Conservation (phyloP, 768 basidiomycete species). For the Coprinopsis strossmayeri region DNA sequence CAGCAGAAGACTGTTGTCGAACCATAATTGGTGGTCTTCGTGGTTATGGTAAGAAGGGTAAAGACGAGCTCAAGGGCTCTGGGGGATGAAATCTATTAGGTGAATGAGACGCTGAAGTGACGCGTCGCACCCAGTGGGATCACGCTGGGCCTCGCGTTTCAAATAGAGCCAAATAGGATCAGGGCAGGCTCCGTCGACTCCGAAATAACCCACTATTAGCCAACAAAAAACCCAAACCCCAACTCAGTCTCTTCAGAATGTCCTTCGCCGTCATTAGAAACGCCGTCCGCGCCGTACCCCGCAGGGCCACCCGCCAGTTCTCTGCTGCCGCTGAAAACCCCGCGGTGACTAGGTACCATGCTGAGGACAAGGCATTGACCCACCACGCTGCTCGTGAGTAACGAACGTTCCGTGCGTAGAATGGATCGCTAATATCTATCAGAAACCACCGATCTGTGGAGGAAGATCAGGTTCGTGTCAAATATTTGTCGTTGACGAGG, state of each 20-base stretch:
- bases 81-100: conserved; percentile 10
- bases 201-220: conserved; percentile 26
- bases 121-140: conserved; percentile 28
- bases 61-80: conserved; percentile 15
- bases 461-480: conserved; percentile 68
- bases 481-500: background rate
- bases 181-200: conserved; percentile 16
- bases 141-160: conserved; percentile 19
- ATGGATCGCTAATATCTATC: conserved; percentile 11
- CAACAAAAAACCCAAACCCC: conserved; percentile 6
- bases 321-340: conserved; percentile 28
- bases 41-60: conserved; percentile 17
- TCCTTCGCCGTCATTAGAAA: conserved; percentile 46
- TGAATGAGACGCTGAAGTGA: conserved; percentile 26
- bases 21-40: conserved; percentile 38
- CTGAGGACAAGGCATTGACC: conserved; percentile 48
- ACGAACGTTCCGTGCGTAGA: conserved; percentile 3
- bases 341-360: conserved; percentile 35
- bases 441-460: conserved; percentile 81
- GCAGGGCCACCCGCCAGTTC: conserved; percentile 27
- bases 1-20: conserved; percentile 74
- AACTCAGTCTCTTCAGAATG: conserved; percentile 27
- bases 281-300: conserved; percentile 36
- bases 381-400: conserved; percentile 60
- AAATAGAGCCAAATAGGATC: conserved; percentile 25